These are phyloP conservation scores for Cylindrodendrum hubeiense DNA, from an alignment of 2,329 filamentous ascomycete species.

Conservation along the genomic window DNA sequence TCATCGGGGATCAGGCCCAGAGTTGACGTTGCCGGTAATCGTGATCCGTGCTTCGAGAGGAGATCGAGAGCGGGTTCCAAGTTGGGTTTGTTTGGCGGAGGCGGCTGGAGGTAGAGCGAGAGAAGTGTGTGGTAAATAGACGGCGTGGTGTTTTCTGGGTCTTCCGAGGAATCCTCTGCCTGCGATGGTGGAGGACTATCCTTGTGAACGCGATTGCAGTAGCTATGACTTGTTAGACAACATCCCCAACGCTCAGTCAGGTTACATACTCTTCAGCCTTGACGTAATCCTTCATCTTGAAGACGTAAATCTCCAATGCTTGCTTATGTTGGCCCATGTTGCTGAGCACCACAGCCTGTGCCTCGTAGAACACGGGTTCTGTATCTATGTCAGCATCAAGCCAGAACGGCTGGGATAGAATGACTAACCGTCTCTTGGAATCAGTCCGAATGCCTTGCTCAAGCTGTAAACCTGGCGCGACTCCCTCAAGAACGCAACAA, in stretches of 20 bases:
- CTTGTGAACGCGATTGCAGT: slow-evolving; percentile 90
- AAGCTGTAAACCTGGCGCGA: slow-evolving; percentile 84
- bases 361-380: slow-evolving; percentile 90
- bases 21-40: slow-evolving; percentile 88
- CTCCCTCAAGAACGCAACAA: slow-evolving; percentile 80
- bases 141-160: slow-evolving; percentile 66
- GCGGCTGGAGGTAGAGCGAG: slow-evolving; percentile 88
- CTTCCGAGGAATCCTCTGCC: slow-evolving; percentile 47
- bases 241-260: neutral
- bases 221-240: slow-evolving; percentile 61
- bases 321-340: slow-evolving; percentile 97
- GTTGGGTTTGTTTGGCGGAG: slow-evolving; percentile 77
- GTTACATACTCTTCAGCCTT: slow-evolving; percentile 90
- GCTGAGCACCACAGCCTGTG: slow-evolving; percentile 89
- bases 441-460: slow-evolving; percentile 79
- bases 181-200: slow-evolving; percentile 56
- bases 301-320: slow-evolving; percentile 97
- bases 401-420: neutral
- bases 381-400: slow-evolving; percentile 21
- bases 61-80: slow-evolving; percentile 86
- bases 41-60: slow-evolving; percentile 91
- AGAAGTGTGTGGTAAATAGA: slow-evolving; percentile 95
- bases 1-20: slow-evolving; percentile 86
- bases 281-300: slow-evolving; percentile 85
- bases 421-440: slow-evolving; percentile 81